Evolutionary conservation across 108 stramenopile species (phyloP).

Genomic region (Cyclostephanos invisitatus): DNA sequence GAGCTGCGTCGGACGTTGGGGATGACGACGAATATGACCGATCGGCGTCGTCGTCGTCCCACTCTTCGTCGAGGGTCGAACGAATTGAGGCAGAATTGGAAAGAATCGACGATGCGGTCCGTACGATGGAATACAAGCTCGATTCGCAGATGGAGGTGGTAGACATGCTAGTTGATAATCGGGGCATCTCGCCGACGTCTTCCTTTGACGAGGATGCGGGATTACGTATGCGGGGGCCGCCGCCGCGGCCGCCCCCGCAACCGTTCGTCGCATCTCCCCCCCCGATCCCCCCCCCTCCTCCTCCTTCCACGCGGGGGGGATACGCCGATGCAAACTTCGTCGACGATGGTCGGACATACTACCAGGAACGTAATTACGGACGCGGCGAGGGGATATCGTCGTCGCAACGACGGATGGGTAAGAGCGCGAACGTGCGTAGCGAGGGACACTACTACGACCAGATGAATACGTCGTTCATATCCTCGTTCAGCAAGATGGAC

Average conservation of each 20-base stretch:
- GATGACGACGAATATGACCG: not conserved
- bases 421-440: conserved; percentile 1
- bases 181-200: not conserved
- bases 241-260: not conserved
- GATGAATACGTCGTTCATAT: conserved; percentile 7
- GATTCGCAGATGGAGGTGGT: not conserved
- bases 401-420: not conserved
- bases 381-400: not conserved
- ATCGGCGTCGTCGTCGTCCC: too few relatives aligned
- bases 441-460: conserved; percentile 3
- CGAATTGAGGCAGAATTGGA: not conserved
- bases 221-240: not conserved
- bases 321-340: not conserved
- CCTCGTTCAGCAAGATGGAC: conserved; percentile 9
- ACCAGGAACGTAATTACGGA: conserved; percentile 4
- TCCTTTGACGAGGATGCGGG: not conserved
- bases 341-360: conserved; percentile 7
- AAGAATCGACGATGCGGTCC: not conserved
- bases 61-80: conserved; percentile 3
- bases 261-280: not conserved
- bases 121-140: not conserved
- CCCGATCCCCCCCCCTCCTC: not conserved
- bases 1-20: not conserved
- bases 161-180: not conserved
- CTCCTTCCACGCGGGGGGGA: not conserved